phyloP scores from a whole-genome alignment of 768 basidiomycete genomes.

The Kwoniella heveanensis region DNA sequence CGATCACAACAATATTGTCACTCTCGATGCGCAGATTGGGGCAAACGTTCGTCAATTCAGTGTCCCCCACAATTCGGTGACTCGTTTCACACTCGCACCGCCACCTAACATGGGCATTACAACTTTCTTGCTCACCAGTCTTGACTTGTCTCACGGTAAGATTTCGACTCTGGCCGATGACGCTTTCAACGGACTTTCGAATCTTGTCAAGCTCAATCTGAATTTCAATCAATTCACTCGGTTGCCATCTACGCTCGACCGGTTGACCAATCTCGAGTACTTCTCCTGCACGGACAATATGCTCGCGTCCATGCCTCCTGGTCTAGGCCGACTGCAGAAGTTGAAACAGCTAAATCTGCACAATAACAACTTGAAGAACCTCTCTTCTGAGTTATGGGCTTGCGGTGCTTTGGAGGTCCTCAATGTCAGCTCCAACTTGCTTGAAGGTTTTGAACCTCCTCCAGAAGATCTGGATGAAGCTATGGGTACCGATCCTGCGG shows the following conservation, averaged over 20 bases:
- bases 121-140: slow-evolving; percentile 67
- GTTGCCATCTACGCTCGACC: slow-evolving; percentile 80
- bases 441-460: slow-evolving; percentile 72
- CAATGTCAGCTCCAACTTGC: slow-evolving; percentile 85
- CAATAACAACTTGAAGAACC: slow-evolving; percentile 79
- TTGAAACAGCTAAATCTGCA: slow-evolving; percentile 81
- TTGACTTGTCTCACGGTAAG: slow-evolving; percentile 86
- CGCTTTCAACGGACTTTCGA: slow-evolving; percentile 69
- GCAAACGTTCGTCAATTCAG: slow-evolving; percentile 68
- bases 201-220: slow-evolving; percentile 71
- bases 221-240: slow-evolving; percentile 83
- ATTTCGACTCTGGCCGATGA: slow-evolving; percentile 77
- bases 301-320: slow-evolving; percentile 71
- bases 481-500: slow-evolving; percentile 23
- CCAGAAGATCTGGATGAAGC: slow-evolving; percentile 55
- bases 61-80: slow-evolving; percentile 79
- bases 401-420: slow-evolving; percentile 72
- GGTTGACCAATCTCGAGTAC: slow-evolving; percentile 68
- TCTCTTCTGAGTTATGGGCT: slow-evolving; percentile 79
- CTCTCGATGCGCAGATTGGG: slow-evolving; percentile 76
- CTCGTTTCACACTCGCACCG: slow-evolving; percentile 61
- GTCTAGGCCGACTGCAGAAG: slow-evolving; percentile 73
- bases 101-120: slow-evolving; percentile 59
- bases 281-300: slow-evolving; percentile 92
- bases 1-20: slow-evolving; percentile 80